A percentile compares a stretch with the other conserved stretches of the same genome.
Conservation (phyloP, 345 rosid genomes). For the Pugionium cornutum region DNA sequence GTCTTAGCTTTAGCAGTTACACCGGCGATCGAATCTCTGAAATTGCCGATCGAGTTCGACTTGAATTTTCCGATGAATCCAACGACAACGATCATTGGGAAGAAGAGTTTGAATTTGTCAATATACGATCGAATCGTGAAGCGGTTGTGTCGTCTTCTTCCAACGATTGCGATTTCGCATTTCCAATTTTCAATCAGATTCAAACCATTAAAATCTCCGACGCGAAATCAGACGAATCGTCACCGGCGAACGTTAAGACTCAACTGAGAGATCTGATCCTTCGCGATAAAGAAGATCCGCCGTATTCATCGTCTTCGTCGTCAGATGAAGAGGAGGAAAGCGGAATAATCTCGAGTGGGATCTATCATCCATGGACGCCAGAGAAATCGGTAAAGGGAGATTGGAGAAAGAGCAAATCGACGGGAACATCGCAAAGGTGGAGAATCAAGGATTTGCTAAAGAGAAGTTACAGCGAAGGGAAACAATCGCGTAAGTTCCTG, state of each 20-base stretch:
- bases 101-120: constrained; percentile 59
- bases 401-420: constrained; percentile 76
- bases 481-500: constrained; percentile 51
- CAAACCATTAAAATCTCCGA: constrained; percentile 28
- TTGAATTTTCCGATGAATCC: constrained; percentile 15
- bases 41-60: constrained; percentile 47
- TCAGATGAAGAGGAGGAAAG: constrained; percentile 49
- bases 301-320: constrained; percentile 65
- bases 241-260: constrained; percentile 31
- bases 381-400: constrained; percentile 44
- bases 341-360: constrained; percentile 43
- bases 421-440: constrained; percentile 68
- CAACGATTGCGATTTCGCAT: constrained; percentile 37
- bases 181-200: constrained; percentile 67
- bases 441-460: constrained; percentile 59
- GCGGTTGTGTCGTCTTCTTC: neutral
- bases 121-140: constrained; percentile 3
- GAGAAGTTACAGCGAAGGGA: constrained; percentile 77
- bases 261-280: constrained; percentile 54
- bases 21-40: constrained; percentile 38
- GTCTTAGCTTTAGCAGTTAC: constrained; percentile 74
- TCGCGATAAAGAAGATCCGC: constrained; percentile 44
- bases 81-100: constrained; percentile 15
- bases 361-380: constrained; percentile 72
- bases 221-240: neutral